phyloP scores from a whole-genome alignment of 2,329 filamentous ascomycete species.

The Curvularia hawaiiensis region DNA sequence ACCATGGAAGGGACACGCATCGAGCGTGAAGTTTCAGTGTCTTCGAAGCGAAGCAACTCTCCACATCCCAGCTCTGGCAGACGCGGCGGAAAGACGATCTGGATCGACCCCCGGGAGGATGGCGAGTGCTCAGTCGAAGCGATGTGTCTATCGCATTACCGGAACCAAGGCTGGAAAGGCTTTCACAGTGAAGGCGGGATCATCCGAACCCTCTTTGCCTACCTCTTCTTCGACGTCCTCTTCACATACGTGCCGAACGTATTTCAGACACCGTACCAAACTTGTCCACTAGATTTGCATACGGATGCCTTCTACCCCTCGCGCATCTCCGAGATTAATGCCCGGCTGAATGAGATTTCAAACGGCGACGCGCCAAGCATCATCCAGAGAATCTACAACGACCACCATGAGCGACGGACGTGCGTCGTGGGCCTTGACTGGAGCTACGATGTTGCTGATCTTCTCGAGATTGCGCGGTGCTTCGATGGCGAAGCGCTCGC shows the following conservation, averaged over 20 bases:
- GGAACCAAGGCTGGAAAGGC: constrained; percentile 85
- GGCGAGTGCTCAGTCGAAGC: constrained; percentile 86
- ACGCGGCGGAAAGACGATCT: constrained; percentile 75
- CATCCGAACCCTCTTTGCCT: constrained; percentile 79
- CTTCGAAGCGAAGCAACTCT: constrained; percentile 36
- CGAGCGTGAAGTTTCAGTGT: constrained; percentile 59
- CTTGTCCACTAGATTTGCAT: constrained; percentile 88
- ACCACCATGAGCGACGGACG: constrained; percentile 72
- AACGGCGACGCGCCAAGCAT: constrained; percentile 77
- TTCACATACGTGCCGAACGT: constrained; percentile 95
- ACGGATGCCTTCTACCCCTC: constrained; percentile 90
- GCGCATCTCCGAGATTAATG: constrained; percentile 87
- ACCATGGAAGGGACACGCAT: constrained; percentile 79
- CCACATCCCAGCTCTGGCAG: constrained; percentile 42
- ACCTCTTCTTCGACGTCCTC: constrained; percentile 90
- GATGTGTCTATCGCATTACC: constrained; percentile 91
- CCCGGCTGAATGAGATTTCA: constrained; percentile 80
- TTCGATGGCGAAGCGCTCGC: constrained; percentile 83
- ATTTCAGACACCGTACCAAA: constrained; percentile 95
- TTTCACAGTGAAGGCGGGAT: constrained; percentile 94
- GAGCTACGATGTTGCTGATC: constrained; percentile 79
- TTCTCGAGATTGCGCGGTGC: constrained; percentile 77
- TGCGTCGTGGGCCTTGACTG: constrained; percentile 93
- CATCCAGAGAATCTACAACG: constrained; percentile 69
- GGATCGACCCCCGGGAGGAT: constrained; percentile 78